Base-by-base conservation (phyloP, 345 rosid species). In the Capsella bursapastoris region DNA sequence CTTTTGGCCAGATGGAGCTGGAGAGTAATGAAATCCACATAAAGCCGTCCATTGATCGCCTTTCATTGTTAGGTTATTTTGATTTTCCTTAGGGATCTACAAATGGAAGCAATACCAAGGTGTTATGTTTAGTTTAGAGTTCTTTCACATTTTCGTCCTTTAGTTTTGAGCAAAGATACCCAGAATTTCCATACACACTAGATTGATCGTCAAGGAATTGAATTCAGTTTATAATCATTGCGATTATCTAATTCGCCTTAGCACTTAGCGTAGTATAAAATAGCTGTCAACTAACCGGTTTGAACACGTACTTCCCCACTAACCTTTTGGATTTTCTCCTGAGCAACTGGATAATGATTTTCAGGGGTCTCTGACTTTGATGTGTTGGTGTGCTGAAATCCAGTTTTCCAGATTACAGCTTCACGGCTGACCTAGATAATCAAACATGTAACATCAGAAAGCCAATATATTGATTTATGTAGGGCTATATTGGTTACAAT, bases 381-480 rank as follows among this genome's bases (percentile, higher is more conserved):
- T 32, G 37, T 62, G 43, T 72, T 57, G 31, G 82, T 74, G 65
- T 57, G 55, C 74, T 80, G 79, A 18, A 85, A 32, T 53, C 81
- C 85, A 48, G 88, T 82, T 74, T 48, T 71, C 97, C 98, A 93
- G 76, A 84, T 81, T 70, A 93, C 80, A 18, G 66, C 72, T 60
- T 84, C 89, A 27, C 98, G 94, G 6, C 61, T 81, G n/a, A 91
- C 83, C 97, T 91, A 75, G 63, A 76, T 25, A 67, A 75, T 34
- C 81, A 80, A 55, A 40, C 35, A 65, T 66, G 65, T 34, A 48
- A 51, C 53, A 68, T 56, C 60, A 71, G 64, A 78, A 22, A 76
- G 38, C 57, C 55, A 12, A 1, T 2, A 43, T 41, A 3, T 6
- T 67, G 44, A 22, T 64, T 48, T 47, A 31, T 61, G 61, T 45